Conservation (phyloP, 768 basidiomycete genomes). For the Lentinula lateritia region DNA sequence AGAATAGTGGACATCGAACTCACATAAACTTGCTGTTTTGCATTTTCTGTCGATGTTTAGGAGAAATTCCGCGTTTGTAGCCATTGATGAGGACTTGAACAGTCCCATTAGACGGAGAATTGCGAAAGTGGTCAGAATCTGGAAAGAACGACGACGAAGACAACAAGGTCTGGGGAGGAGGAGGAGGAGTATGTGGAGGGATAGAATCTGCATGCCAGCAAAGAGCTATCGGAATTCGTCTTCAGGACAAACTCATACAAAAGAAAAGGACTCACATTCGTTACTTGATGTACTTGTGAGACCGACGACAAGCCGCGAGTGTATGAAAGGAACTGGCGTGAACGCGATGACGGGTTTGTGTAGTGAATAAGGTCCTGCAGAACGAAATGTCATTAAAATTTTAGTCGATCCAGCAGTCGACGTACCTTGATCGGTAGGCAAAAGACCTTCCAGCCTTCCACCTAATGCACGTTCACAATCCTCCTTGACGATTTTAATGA, state of each 20-base stretch:
- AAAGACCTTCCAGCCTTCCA: slow-evolving; percentile 39
- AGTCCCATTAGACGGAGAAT: neutral
- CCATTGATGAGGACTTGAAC: slow-evolving; percentile 75
- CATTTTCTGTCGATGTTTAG: slow-evolving; percentile 56
- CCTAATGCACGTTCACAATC: slow-evolving; percentile 73
- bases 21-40: neutral
- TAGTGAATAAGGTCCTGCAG: slow-evolving; percentile 14
- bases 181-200: slow-evolving; percentile 13
- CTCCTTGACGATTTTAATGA: slow-evolving; percentile 33
- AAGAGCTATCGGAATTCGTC: slow-evolving; percentile 41
- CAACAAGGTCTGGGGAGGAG: slow-evolving; percentile 10
- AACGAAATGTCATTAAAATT: no score
- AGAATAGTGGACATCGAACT: neutral
- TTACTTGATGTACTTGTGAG: slow-evolving; percentile 46
- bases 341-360: slow-evolving; percentile 51
- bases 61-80: slow-evolving; percentile 68
- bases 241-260: neutral
- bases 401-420: no score
- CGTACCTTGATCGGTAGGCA: slow-evolving; percentile 6
- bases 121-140: neutral
- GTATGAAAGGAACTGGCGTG: slow-evolving; percentile 53
- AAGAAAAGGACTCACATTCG: slow-evolving; percentile 46
- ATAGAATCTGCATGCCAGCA: slow-evolving; percentile 53
- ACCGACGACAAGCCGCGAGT: slow-evolving; percentile 34
- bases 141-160: neutral